Evolutionary conservation across 495 filamentous ascomycete species (phyloP).

Genomic region (Aspergillus nanangensis): DNA sequence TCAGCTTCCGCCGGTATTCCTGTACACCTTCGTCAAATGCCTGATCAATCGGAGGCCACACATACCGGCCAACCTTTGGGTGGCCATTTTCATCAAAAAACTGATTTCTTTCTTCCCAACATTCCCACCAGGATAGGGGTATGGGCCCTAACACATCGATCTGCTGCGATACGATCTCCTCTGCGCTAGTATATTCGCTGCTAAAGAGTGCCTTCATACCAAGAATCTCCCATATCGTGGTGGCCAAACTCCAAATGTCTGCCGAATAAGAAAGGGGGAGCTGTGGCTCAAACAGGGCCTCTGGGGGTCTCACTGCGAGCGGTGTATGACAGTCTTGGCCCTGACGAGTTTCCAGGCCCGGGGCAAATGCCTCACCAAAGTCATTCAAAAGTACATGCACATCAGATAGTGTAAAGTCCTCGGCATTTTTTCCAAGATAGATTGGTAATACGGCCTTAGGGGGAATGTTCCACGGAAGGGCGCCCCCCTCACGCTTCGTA

Average conservation of each 20-base stretch:
- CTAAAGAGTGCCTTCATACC: constrained; percentile 24
- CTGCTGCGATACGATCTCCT: constrained; percentile 24
- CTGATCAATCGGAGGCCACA: constrained; percentile 18
- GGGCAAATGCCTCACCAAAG: constrained; percentile 26
- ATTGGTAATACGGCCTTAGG: constrained; percentile 24
- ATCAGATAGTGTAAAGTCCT: constrained; percentile 20
- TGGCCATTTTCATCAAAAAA: constrained; percentile 21
- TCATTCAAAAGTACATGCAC: constrained; percentile 19
- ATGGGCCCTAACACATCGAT: constrained; percentile 25
- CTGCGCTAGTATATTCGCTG: constrained; percentile 16
- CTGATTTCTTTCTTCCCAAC: constrained; percentile 16
- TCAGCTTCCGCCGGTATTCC: constrained; percentile 15
- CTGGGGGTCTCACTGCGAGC: constrained; percentile 20
- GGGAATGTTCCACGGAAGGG: constrained; percentile 17
- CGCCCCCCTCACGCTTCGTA: constrained; percentile 11
- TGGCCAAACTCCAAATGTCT: constrained; percentile 29
- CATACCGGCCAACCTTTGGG: constrained; percentile 11
- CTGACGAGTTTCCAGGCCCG: constrained; percentile 9
- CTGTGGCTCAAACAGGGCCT: constrained; percentile 25
- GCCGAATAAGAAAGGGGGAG: constrained; percentile 19
- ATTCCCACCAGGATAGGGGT: constrained; percentile 21
- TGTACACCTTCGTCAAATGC: constrained; percentile 23
- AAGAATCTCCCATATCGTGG: constrained; percentile 28
- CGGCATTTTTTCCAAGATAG: constrained; percentile 21
- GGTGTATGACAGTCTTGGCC: constrained; percentile 28